Evolutionary conservation across 148 eudicot species (phyloP).

Genomic region (Arctostaphylos glauca): DNA sequence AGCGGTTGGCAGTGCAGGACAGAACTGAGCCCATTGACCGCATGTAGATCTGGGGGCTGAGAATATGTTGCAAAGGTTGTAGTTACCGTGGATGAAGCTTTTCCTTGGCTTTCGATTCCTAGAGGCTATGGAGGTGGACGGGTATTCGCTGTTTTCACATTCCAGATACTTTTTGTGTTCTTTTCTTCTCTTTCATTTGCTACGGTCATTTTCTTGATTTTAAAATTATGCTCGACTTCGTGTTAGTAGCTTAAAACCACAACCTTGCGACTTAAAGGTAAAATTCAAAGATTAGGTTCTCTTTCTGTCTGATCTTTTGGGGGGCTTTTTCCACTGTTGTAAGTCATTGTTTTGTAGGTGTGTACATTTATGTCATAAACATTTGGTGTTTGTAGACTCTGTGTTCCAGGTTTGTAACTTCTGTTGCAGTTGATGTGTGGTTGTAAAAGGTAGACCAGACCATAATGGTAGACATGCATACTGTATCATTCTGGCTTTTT

Average conservation of each 20-base stretch:
- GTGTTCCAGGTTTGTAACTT: not conserved
- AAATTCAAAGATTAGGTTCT: slow-evolving; percentile 8
- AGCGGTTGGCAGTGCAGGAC: slow-evolving; percentile 55
- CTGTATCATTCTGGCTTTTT: too few relatives aligned
- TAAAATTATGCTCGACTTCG: slow-evolving; percentile 3
- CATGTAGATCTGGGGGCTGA: slow-evolving; percentile 19
- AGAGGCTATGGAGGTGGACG: slow-evolving; percentile 17
- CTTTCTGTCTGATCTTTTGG: slow-evolving; percentile 6
- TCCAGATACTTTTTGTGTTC: not conserved
- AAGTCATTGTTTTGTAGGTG: not conserved
- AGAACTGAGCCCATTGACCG: slow-evolving; percentile 46
- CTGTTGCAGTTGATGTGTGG: not conserved
- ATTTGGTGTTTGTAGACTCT: slow-evolving; percentile 6
- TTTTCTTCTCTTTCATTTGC: not conserved
- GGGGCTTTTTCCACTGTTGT: not conserved
- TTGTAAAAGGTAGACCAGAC: not conserved
- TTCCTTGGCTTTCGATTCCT: slow-evolving; percentile 16
- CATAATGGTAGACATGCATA: not conserved
- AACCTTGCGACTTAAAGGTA: not conserved
- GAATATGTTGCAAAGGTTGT: not conserved
- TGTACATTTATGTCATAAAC: not conserved
- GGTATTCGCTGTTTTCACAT: slow-evolving; percentile 13
- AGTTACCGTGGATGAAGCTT: slow-evolving; percentile 28
- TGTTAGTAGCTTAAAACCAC: slow-evolving; percentile 15
- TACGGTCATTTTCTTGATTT: slow-evolving; percentile 2